Base-by-base conservation (phyloP, 1,284 basidiomycete genomes). In the Ustilago vetiveriae region DNA sequence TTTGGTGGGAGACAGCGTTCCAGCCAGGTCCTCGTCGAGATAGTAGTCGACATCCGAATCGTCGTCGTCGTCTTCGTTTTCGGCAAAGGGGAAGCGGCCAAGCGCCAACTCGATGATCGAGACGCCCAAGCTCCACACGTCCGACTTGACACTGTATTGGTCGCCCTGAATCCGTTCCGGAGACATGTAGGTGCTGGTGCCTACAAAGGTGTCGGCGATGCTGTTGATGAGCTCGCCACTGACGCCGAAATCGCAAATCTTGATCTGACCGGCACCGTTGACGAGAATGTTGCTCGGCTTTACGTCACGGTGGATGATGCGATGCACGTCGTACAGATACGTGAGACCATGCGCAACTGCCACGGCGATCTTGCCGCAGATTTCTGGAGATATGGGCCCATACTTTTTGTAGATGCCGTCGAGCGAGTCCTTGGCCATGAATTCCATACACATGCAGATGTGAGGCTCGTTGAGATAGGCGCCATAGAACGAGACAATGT, bases 301-400 rank as follows among this genome's bases (percentile, higher is more conserved):
- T 85, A 99, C 98, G 80, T 98, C 95, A 81, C 96, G 90, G 83
- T 98, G 95, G 75, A 99, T 98, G 83, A 98, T 98, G n/a, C 94
- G 89, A 83, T 98, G 96, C 1, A 90, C 91, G 81, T 98, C 96
- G 82, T 99, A 98, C n/a, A 99, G 87, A 82, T 98, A 99, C 14
- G 92, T 94, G 78, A 98, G 84, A 8, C 95, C 95, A 66, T 92
- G 90, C 38, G 98, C 85, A n/a, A 98, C 96, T 0, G 90, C 90
- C 51, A 93, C 86, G 8, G 94, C 93, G 51, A 98, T 91, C 82
- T 91, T 90, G 37, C 90, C 91, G 19, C 97, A 92, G 21, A 98
- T 89, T 30, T 91, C 88, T 67, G 95, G 90, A 60, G 91, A 88
- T 71, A 98, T 91, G 3, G 93, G 87, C 0, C 95, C 96, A 69